Base-by-base conservation (phyloP, 108 stramenopile genomes). In the Cylindrotheca closterium region DNA sequence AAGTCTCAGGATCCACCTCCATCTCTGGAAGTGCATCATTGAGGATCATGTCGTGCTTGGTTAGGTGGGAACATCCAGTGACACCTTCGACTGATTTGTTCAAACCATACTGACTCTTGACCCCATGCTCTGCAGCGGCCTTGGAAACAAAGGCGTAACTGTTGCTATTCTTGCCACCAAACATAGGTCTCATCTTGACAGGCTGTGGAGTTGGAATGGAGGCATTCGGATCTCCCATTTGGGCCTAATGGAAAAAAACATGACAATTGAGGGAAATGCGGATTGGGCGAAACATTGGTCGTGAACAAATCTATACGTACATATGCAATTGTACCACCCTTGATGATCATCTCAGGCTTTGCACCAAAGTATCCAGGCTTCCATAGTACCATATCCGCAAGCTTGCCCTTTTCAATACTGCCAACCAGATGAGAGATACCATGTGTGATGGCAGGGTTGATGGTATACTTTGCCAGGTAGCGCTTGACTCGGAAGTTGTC, bases 181-280 rank as follows among this genome's bases (percentile, higher is more conserved):
- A 99, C 97, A 97, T 97, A 31, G 96, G 96, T 24, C 97, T 82
- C 98, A 99, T 99, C 55, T 77, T 71, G 28, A 97, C 96, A 17
- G 98, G 98, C 73, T 99, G 92, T 18, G 97, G 97, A 1, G 98
- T 99, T 2, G 98, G 98, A 55, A 99, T 98, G 52, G 77, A 79
- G 30, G 96, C 98, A 61, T 99, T 99, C 49, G 98, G 94, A 75
- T 99, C 98, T 17, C 98, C 98, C 98, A 99, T 99, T 78, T 97
- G 96, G 0, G 91, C 86, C 37, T 42, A 10, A 10, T 7, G 10
- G 15, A 42, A 15, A 42, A 42, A 15, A 42, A 42, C 10, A 42
- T 10, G 15, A 15, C 7, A 42, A 42, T 15, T 15, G 15, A 10
- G 37, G 7, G 37, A 42, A 15, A 42, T 42, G 37, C n/a, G n/a